These are phyloP conservation scores for Colletotrichum tamarilloi DNA, from an alignment of 2,329 filamentous ascomycete genomes.

Conservation along the genomic window DNA sequence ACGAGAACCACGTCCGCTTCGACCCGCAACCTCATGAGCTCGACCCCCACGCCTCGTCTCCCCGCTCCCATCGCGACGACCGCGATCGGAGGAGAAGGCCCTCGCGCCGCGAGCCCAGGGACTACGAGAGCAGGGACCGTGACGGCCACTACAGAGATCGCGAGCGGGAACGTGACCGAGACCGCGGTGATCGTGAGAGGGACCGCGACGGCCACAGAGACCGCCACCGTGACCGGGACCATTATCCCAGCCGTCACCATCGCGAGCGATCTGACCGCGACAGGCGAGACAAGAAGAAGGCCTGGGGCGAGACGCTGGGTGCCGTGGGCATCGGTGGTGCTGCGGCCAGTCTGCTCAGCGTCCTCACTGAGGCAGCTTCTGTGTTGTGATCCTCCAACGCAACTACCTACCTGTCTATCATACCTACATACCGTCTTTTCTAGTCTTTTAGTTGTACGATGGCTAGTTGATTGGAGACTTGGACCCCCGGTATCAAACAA, in stretches of 20 bases:
- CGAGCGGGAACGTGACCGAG: constrained; percentile 50
- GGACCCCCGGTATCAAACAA: background rate
- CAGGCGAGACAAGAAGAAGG: constrained; percentile 54
- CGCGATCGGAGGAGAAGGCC: constrained; percentile 46
- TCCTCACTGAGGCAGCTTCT: constrained; percentile 67
- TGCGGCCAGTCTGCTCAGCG: constrained; percentile 67
- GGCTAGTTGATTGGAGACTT: background rate
- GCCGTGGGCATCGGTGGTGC: constrained; percentile 71
- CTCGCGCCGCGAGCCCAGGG: constrained; percentile 35
- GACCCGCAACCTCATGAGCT: constrained; percentile 61
- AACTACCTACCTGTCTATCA: too few species aligned
- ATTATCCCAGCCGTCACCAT: constrained; percentile 48
- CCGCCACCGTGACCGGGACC: constrained; percentile 53
- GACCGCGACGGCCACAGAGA: constrained; percentile 46
- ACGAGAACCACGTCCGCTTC: constrained; percentile 67
- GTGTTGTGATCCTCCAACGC: constrained; percentile 37
- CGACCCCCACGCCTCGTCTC: constrained; percentile 43
- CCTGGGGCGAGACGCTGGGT: constrained; percentile 64
- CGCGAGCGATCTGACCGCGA: constrained; percentile 40
- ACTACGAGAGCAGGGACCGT: constrained; percentile 43
- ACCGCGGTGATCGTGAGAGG: constrained; percentile 41
- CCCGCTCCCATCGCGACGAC: constrained; percentile 43
- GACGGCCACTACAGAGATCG: constrained; percentile 50
- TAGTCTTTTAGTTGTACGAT: background rate
- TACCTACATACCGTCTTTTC: background rate